A percentile compares a stretch with the other conserved stretches of the same genome.
phyloP scores from a whole-genome alignment of 495 filamentous ascomycete species.

The Astrothelium subdiscretum region DNA sequence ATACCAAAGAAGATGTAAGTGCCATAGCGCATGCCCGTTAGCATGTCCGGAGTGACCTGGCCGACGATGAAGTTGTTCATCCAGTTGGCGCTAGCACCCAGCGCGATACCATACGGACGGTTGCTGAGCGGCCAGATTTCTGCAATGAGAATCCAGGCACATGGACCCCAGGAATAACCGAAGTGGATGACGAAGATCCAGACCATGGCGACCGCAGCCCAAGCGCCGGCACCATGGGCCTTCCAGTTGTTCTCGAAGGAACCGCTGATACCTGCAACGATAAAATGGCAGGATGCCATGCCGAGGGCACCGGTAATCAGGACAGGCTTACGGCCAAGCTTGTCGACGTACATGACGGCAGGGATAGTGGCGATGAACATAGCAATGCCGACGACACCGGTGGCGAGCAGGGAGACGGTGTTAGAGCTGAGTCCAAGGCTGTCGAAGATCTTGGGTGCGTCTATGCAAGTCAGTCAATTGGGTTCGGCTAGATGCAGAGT shows the following conservation, averaged over 20 bases:
- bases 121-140: slow-evolving; percentile 70
- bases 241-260: slow-evolving; percentile 48
- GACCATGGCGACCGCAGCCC: slow-evolving; percentile 69
- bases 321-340: slow-evolving; percentile 28
- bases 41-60: slow-evolving; percentile 67
- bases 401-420: slow-evolving; percentile 59
- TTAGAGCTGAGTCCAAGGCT: slow-evolving; percentile 52
- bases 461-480: slow-evolving; percentile 22
- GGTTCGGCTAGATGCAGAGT: background rate
- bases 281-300: slow-evolving; percentile 42
- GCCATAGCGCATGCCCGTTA: slow-evolving; percentile 57
- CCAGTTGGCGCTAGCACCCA: slow-evolving; percentile 47
- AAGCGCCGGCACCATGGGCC: slow-evolving; percentile 52
- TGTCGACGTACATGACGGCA: slow-evolving; percentile 50
- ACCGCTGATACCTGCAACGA: slow-evolving; percentile 64
- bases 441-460: slow-evolving; percentile 64
- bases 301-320: slow-evolving; percentile 28
- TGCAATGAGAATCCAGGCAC: slow-evolving; percentile 54
- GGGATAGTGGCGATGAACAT: slow-evolving; percentile 42
- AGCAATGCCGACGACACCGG: slow-evolving; percentile 68
- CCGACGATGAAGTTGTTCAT: slow-evolving; percentile 61
- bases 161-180: slow-evolving; percentile 60
- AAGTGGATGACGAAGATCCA: slow-evolving; percentile 78
- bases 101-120: slow-evolving; percentile 59
- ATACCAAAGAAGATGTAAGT: slow-evolving; percentile 72